Evolutionary conservation across 23 red algal genomes (phyloP), one percentile per base, ranked within the genome.

Genomic region (Pyropia haitanensis): DNA sequence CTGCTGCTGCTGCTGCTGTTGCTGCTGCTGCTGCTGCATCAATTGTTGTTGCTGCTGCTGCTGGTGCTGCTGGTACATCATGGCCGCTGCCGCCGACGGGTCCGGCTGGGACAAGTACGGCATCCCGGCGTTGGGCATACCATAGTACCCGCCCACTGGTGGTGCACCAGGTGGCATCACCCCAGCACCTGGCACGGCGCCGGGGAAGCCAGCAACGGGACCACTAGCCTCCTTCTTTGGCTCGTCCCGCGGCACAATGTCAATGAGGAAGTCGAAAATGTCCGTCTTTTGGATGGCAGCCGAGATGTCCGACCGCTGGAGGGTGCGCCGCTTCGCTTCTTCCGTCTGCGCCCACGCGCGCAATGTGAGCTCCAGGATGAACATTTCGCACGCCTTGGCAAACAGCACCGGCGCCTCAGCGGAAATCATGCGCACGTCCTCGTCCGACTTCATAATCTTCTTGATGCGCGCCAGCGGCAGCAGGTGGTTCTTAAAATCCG

Each of bases 381-480:
- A 98, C 79, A 98, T 89, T 53, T 98, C 94, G 52, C 94, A 98
- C 12, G 94, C 94, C 75, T 98, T 98, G 17, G 85, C 87, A 61
- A 98, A 98, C 12, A 98, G 74, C 15, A 91, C 86, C 5, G 94
- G 94, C 49, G 94, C 94, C 53, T 98, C 94, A 2, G 94, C 94
- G 62, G 84, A 90, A 33, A 98, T 90, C 94, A 98, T 98, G 32
- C 87, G 74, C 26, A 98, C 94, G 79, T 98, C 94, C 60, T 98
- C 94, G 76, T 98, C 94, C n/a, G 94, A 98, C 64, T 98, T 98
- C 84, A 98, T 98, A 58, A 98, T 98, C 75, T 98, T 98, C 76
- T 98, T 98, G 28, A 98, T 98, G 61, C 94, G 71, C 31, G 94
- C 94, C 26, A 98, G 70, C 46, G 94, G 94, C 19, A 98, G 81